Conservation (phyloP, 1,139 yeast genomes). For the Arxiozyma telluris region DNA sequence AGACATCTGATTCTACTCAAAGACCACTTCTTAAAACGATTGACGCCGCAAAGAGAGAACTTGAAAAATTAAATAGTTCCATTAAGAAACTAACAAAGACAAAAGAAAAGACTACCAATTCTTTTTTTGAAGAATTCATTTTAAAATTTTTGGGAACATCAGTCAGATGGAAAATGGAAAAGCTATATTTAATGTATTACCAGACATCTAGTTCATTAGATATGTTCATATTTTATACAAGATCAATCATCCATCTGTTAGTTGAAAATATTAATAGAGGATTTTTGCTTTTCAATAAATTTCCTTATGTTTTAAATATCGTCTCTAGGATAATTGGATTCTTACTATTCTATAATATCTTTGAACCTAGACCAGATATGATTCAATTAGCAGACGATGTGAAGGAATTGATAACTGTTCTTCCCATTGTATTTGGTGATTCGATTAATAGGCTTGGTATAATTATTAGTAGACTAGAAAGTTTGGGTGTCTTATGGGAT, state of each 20-base stretch:
- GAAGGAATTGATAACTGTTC: conserved; percentile 14
- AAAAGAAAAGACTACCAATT: conserved; percentile 15
- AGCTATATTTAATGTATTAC: conserved; percentile 20
- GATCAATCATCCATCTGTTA: conserved; percentile 15
- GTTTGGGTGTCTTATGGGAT: conserved; percentile 20
- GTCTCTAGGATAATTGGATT: conserved; percentile 20
- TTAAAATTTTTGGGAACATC: conserved; percentile 15
- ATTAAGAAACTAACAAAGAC: conserved; percentile 1
- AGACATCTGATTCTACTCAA: conserved; percentile 12
- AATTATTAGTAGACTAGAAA: conserved; percentile 17
- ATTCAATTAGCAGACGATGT: conserved; percentile 19
- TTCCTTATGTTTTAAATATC: conserved; percentile 19
- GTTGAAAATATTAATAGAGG: conserved; percentile 16
- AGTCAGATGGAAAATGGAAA: conserved; percentile 24
- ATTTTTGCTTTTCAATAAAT: conserved; percentile 17
- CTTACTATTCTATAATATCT: conserved; percentile 22
- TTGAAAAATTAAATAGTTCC: conserved; percentile 13
- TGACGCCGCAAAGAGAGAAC: conserved; percentile 23
- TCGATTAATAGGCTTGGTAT: conserved; percentile 38
- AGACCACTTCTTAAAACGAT: conserved; percentile 27
- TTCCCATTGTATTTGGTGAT: conserved; percentile 13
- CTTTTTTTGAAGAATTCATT: conserved; percentile 22
- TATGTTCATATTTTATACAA: conserved; percentile 15
- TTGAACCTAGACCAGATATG: conserved; percentile 15
- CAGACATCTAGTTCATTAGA: conserved; percentile 15